Base-by-base conservation (phyloP, 768 basidiomycete genomes). In the Boletus sp. region DNA sequence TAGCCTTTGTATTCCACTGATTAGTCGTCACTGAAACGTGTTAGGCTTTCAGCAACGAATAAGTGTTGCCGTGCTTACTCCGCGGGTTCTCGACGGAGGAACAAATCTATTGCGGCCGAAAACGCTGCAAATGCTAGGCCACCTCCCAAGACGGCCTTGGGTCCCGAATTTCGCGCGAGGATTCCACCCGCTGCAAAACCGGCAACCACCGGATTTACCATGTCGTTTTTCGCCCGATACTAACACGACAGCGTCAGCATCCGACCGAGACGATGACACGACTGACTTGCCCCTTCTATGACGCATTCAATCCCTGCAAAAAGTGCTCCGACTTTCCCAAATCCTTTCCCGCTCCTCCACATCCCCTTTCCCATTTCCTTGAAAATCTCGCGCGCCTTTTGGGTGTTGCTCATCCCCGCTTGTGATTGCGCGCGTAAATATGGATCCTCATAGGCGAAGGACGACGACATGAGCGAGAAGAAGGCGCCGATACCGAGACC, bases 161-260 rank as follows among this genome's bases (percentile, higher is more conserved):
- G 91, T 1, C 96, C 94, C 0, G 92, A 85, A 67, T 90, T 85
- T 39, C 92, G 82, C 9, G 94, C 95, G 4, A 98, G 83, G 18
- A 97, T 77, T 37, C 89, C 94, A 30, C 96, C 96, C 4, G 94
- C 84, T 5, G 94, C 70, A 70, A 96, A 93, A 1, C 96, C 96
- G 24, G 24, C 24, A 24, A 24, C 24, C 24, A 24, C 24, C 24
- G 24, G 24, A 24, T 24, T 24, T 24, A 85, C 87, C 64, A 98
- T 91, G 71, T 98, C 96, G 67, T 97, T 95, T 75, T 87, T 94
- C 8, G 93, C 95, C 46, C 96, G 93, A 74, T 97, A 98, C 95
- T 97, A 58, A 32, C 2, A 36, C 7, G 4, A 15, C 33, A 18
- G 30, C 0, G 14, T 69, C 35, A 64, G 30, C 9, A 45, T 11